Base-by-base conservation (phyloP, 768 basidiomycete species). In the Ephemerocybe angulata region DNA sequence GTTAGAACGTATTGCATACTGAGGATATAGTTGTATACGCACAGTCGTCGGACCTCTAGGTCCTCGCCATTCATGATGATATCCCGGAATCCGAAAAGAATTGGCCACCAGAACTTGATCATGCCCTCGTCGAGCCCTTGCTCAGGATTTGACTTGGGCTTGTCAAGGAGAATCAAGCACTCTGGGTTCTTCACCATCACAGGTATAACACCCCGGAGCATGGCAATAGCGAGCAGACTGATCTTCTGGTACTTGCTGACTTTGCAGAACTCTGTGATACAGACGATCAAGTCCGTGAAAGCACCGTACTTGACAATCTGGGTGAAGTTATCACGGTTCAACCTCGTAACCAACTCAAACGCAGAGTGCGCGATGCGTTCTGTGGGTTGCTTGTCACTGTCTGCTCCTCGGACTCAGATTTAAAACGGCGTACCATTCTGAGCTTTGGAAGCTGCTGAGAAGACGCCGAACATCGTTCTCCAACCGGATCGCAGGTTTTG, bases 61-160 rank as follows among this genome's bases (percentile, higher is more conserved):
- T 99, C 97, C 68, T 98, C 97, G 17, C 93, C 97, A 58, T 97
- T 98, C 96, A 99, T 98, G 67, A 99, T 96, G 52, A 99, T 96
- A 68, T 98, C 97, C 71, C 95, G 98, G 75, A 98, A 98, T n/a
- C 90, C 89, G 65, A 98, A 96, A 33, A 98, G 76, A 1, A 93
- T 85, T 0, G 97, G 97, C 76, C 90, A 94, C 97, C 97, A 99
- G 70, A 87, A 98, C 62, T 86, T 88, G 71, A 98, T 88, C 90
- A 94, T 95, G 27, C 83, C 84, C 58, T 97, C 96, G 56, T 90
- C 88, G 61, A 76, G 76, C 0, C 74, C 67, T 47, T 69, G 67
- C 37, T 72, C 72, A 25, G 64, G 52, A 50, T 56, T 65, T 8
- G 31, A 19, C 19, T 38, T 41, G 5, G 64, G 50, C 40, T 64